Percentiles rank a stretch among this genome's conserved stretches.
Conservation (phyloP, 75 land plant species). For the Selaginella tamariscina region DNA sequence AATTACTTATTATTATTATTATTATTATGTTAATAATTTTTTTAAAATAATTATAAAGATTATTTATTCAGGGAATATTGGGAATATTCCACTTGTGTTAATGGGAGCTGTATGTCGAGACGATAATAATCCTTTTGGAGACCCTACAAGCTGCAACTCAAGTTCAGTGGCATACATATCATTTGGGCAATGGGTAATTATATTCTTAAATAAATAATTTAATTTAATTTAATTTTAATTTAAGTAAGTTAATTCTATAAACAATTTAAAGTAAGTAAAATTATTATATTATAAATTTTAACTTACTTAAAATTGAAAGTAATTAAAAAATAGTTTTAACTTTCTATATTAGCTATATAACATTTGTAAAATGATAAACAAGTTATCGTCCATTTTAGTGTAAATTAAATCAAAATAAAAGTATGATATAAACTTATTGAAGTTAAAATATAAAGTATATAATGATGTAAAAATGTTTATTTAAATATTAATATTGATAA, state of each 20-base stretch:
- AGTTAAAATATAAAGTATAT: background rate
- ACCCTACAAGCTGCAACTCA: slow-evolving; percentile 44
- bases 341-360: background rate
- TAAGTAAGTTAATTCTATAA: too few relatives aligned
- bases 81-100: slow-evolving; percentile 87
- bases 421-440: background rate
- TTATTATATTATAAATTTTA: too few relatives aligned
- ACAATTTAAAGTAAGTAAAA: too few relatives aligned
- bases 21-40: slow-evolving; percentile 3
- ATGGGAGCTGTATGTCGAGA: slow-evolving; percentile 76
- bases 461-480: background rate
- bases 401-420: background rate
- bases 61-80: slow-evolving; percentile 66
- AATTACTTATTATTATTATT: background rate
- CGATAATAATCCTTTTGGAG: slow-evolving; percentile 68
- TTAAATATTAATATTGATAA: background rate
- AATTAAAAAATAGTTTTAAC: background rate
- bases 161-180: slow-evolving; percentile 78
- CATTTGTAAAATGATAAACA: too few relatives aligned
- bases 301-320: too few relatives aligned
- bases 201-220: too few relatives aligned
- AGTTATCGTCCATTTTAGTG: background rate
- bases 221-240: too few relatives aligned
- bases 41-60: too few relatives aligned
- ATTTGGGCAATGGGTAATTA: slow-evolving; percentile 93